Conservation (phyloP, 176 grass and related monocot species). For the Oryza australiensis region DNA sequence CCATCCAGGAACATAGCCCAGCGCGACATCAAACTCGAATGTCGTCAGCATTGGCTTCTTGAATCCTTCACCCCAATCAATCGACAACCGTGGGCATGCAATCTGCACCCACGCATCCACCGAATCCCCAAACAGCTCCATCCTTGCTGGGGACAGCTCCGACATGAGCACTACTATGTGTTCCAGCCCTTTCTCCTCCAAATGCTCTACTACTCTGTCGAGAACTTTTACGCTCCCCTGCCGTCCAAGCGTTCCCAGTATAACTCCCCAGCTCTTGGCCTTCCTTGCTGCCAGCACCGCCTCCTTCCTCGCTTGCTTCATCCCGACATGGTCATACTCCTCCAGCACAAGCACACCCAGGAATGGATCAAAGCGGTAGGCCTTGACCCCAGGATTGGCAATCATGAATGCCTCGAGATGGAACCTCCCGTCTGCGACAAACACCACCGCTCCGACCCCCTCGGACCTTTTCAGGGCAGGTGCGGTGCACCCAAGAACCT, state of each 20-base stretch:
- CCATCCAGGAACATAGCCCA: conserved; percentile 87
- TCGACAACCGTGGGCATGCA: conserved; percentile 84
- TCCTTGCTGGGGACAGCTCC: conserved; percentile 75
- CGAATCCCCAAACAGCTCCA: conserved; percentile 75
- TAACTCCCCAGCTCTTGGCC: conserved; percentile 73
- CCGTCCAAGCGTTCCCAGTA: conserved; percentile 79
- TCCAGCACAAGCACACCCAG: conserved; percentile 76
- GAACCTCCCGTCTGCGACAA: conserved; percentile 86
- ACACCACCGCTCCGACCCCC: conserved; percentile 56
- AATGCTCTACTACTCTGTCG: conserved; percentile 74
- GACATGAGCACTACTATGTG: conserved; percentile 89
- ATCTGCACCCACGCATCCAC: conserved; percentile 97
- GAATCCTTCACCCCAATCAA: conserved; percentile 96
- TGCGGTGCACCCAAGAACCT: conserved; percentile 89
- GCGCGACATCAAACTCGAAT: conserved; percentile 86
- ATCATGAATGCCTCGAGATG: conserved; percentile 98
- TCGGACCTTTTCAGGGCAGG: conserved; percentile 62
- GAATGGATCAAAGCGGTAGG: conserved; percentile 84
- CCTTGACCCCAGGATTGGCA: conserved; percentile 74
- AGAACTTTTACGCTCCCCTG: conserved; percentile 78
- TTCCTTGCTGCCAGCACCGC: conserved; percentile 67
- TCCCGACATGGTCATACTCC: conserved; percentile 84
- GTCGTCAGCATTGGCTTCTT: conserved; percentile 80
- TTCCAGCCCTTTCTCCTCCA: conserved; percentile 88
- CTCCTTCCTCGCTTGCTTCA: conserved; percentile 90